Conservation (phyloP, 129 eudicot species). For the Mikania micrantha region DNA sequence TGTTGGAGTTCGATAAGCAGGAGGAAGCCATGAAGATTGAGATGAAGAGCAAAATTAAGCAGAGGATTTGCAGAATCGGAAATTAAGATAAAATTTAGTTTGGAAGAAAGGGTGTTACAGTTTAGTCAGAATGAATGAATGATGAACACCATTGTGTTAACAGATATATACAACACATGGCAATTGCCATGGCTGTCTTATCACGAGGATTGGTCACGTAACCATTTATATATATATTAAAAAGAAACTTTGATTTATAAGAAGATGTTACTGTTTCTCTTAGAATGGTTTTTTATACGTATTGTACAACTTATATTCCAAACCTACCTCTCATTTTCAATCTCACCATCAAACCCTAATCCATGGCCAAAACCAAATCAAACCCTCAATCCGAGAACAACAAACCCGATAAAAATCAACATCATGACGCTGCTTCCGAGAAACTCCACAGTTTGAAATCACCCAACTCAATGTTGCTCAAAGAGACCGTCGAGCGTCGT, state of each 20-base stretch:
- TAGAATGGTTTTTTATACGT: no score
- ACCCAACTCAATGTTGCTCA: constrained; percentile 55
- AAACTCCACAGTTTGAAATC: constrained; percentile 53
- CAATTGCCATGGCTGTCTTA: no score
- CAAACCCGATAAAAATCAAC: constrained; percentile 9
- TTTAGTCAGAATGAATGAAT: no score
- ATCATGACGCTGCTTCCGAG: constrained; percentile 32
- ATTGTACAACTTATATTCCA: no score
- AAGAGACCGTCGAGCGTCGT: constrained; percentile 64
- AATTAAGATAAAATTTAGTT: background rate
- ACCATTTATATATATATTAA: no score
- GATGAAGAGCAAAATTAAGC: background rate
- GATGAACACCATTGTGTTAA: no score
- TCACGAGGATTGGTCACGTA: no score
- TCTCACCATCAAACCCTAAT: constrained; percentile 18
- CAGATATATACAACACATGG: no score
- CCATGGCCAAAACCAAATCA: constrained; percentile 85
- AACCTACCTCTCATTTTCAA: constrained; percentile 25
- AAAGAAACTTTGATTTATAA: no score
- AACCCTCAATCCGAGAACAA: constrained; percentile 27
- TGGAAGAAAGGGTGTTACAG: background rate
- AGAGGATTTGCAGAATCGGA: background rate
- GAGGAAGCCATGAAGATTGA: constrained; percentile 22
- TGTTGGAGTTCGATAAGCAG: constrained; percentile 20
- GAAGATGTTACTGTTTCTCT: no score